These are phyloP conservation scores for Selaginella tamariscina DNA, from an alignment of 75 land plant species.

Conservation along the genomic window DNA sequence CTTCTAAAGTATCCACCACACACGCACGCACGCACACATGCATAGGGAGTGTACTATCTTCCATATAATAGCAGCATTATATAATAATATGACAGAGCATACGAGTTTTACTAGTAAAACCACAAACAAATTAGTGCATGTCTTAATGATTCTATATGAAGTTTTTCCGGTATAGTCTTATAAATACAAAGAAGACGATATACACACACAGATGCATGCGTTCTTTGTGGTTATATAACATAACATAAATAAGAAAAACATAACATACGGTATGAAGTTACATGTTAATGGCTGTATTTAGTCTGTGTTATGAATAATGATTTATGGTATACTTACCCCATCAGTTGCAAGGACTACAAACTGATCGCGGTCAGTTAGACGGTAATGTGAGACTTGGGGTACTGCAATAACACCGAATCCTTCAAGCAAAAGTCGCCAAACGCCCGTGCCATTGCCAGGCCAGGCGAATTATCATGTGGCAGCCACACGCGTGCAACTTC, in stretches of 20 bases:
- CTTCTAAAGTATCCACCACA: too few relatives aligned
- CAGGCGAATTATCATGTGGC: slow-evolving; percentile 70
- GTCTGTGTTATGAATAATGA: background rate
- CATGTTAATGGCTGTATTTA: background rate
- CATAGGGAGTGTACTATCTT: too few relatives aligned
- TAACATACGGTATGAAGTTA: background rate
- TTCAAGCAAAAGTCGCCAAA: slow-evolving; percentile 87
- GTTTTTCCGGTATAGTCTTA: too few relatives aligned
- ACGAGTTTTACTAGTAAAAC: too few relatives aligned
- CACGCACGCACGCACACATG: too few relatives aligned
- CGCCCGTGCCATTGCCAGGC: slow-evolving; percentile 84
- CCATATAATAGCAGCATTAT: too few relatives aligned
- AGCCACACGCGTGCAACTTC: slow-evolving; percentile 83
- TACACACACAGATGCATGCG: too few relatives aligned
- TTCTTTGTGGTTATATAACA: background rate
- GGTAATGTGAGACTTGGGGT: slow-evolving; percentile 52
- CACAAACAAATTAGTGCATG: too few relatives aligned
- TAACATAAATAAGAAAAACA: slow-evolving; percentile 11
- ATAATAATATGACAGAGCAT: too few relatives aligned
- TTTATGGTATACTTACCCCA: slow-evolving; percentile 39
- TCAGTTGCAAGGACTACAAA: slow-evolving; percentile 82
- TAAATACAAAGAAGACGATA: too few relatives aligned
- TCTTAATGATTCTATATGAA: too few relatives aligned
- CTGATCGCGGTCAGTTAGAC: slow-evolving; percentile 54
- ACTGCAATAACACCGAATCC: slow-evolving; percentile 76